Evolutionary conservation across 1,139 yeast species (phyloP).

Genomic region (Groenewaldozyma auringiensis): DNA sequence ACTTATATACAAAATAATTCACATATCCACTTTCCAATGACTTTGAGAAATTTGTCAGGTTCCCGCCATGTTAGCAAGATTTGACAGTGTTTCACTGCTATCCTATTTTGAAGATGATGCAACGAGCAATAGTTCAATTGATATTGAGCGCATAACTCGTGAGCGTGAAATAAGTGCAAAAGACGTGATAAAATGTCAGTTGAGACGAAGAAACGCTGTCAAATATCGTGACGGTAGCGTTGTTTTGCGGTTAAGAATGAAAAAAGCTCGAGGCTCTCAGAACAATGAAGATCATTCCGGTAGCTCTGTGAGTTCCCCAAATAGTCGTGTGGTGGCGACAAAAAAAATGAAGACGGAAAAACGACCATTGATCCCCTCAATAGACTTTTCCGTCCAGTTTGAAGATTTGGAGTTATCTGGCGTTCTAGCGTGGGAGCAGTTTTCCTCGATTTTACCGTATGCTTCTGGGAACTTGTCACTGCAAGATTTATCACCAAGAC

Average conservation of each 20-base stretch:
- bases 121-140: neutral
- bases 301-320: neutral
- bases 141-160: neutral
- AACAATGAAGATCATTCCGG: neutral
- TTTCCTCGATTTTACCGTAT: neutral
- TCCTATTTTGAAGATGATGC: neutral
- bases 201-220: slow-evolving; percentile 1
- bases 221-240: neutral
- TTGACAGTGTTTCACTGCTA: neutral
- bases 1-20: neutral
- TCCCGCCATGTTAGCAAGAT: neutral
- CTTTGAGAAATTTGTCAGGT: neutral
- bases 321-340: neutral
- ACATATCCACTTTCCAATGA: neutral
- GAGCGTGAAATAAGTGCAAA: neutral
- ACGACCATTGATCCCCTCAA: neutral
- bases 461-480: neutral
- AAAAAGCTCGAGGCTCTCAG: neutral
- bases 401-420: neutral
- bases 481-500: neutral
- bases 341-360: neutral
- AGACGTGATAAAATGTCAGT: neutral
- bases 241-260: neutral
- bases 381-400: neutral
- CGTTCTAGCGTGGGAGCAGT: neutral